Conservation (phyloP, 1,139 yeast genomes). For the Lodderomyces metapsilosis region DNA sequence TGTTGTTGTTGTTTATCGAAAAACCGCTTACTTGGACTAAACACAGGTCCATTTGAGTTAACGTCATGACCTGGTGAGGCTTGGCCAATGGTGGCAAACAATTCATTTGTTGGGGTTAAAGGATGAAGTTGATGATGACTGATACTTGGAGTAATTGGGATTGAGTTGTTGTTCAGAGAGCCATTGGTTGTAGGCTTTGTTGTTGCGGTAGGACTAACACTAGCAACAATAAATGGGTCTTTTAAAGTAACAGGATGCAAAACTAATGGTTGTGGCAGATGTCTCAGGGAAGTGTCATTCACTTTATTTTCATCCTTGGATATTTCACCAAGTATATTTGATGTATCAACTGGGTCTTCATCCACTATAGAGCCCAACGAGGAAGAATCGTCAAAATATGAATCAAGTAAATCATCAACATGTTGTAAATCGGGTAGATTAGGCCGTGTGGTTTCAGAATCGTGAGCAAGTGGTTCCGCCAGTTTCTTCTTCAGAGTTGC, state of each 20-base stretch:
- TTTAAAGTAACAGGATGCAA: background rate
- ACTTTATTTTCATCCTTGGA: background rate
- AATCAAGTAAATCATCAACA: constrained; percentile 45
- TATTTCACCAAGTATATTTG: constrained; percentile 12
- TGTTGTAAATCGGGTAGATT: constrained; percentile 29
- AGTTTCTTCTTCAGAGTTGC: constrained; percentile 2
- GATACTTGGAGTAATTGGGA: constrained; percentile 6
- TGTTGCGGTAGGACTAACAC: too few species aligned
- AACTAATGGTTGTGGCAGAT: constrained; percentile 16
- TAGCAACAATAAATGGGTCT: background rate
- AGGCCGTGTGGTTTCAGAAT: constrained; percentile 3
- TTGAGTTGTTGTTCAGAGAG: background rate
- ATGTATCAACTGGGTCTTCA: constrained; percentile 15
- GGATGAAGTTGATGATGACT: constrained; percentile 3
- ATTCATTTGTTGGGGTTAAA: constrained; percentile 21
- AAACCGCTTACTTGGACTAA: constrained; percentile 15
- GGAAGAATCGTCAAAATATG: constrained; percentile 44
- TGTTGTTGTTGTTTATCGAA: constrained; percentile 26
- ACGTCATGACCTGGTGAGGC: constrained; percentile 31
- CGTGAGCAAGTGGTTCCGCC: constrained; percentile 1
- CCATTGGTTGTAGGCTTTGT: background rate
- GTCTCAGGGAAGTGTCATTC: constrained; percentile 6
- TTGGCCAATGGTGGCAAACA: constrained; percentile 33
- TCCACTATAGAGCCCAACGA: constrained; percentile 32
- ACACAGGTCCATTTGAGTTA: background rate